phyloP scores from a whole-genome alignment of 169 alveolate genomes.

The Plasmodium fragile region DNA sequence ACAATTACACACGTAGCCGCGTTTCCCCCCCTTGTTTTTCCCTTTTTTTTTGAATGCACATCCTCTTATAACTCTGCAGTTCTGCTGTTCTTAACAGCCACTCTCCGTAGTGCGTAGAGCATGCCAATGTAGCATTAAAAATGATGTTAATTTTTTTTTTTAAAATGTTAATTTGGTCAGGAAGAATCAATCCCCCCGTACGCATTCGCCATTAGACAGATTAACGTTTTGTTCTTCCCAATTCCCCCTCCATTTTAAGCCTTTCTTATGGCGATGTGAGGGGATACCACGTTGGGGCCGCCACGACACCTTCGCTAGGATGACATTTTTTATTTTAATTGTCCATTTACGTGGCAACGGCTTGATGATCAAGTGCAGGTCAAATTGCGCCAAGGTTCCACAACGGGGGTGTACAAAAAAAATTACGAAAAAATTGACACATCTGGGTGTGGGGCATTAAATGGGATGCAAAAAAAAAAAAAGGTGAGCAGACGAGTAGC shows the following conservation, averaged over 20 bases:
- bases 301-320: not conserved
- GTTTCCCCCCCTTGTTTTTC: not conserved
- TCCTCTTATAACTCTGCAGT: not conserved
- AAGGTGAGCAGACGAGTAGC: not conserved
- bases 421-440: not conserved
- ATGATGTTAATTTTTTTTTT: slow-evolving; percentile 2
- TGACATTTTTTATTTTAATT: not conserved
- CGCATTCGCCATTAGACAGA: not conserved
- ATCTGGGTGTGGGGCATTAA: not conserved
- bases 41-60: not conserved
- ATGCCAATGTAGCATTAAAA: not conserved
- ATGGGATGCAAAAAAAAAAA: not conserved
- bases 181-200: not conserved
- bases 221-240: not conserved
- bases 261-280: not conserved
- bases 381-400: not conserved
- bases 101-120: not conserved
- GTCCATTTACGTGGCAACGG: not conserved
- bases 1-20: not conserved
- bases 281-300: not conserved
- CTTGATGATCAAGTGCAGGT: not conserved
- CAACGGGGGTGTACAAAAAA: not conserved
- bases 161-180: not conserved
- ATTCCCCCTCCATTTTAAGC: not conserved
- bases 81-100: not conserved